Conservation (phyloP, 768 basidiomycete species). For the Hemileccinum rubropunctum region DNA sequence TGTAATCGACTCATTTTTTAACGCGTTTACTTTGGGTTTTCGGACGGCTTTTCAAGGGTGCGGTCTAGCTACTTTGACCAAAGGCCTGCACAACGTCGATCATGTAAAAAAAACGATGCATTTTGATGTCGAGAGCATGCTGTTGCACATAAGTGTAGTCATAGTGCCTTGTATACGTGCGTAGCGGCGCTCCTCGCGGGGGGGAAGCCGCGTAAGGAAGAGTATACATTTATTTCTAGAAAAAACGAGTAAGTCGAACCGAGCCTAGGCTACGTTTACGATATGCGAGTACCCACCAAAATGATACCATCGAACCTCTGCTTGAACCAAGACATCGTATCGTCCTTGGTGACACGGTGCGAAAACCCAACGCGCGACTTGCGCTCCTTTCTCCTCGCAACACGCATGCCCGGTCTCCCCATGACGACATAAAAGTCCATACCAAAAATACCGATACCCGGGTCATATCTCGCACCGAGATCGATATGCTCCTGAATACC, state of each 20-base stretch:
- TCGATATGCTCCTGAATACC: slow-evolving; percentile 99
- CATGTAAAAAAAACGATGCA: slow-evolving; percentile 9
- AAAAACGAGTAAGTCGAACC: neutral
- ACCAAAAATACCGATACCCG: slow-evolving; percentile 97
- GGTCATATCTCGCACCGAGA: slow-evolving; percentile 97
- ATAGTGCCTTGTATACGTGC: slow-evolving; percentile 24
- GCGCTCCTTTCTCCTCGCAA: slow-evolving; percentile 87
- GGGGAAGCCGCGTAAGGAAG: slow-evolving; percentile 2
- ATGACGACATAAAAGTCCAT: slow-evolving; percentile 99
- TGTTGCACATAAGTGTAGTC: slow-evolving; percentile 24
- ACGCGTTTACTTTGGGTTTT: too few relatives aligned
- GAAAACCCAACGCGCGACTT: slow-evolving; percentile 81
- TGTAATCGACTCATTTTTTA: neutral
- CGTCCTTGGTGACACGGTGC: slow-evolving; percentile 94
- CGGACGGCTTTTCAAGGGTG: too few relatives aligned
- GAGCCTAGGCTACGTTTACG: neutral
- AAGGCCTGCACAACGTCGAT: too few relatives aligned
- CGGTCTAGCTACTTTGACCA: too few relatives aligned
- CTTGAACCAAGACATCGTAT: slow-evolving; percentile 99
- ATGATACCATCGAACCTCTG: slow-evolving; percentile 98
- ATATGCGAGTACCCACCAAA: slow-evolving; percentile 54
- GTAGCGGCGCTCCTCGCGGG: slow-evolving; percentile 3
- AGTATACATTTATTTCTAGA: slow-evolving; percentile 26
- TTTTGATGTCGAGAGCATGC: slow-evolving; percentile 24
- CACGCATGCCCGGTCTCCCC: slow-evolving; percentile 92